Conservation (phyloP, 345 rosid genomes). For the Isatis tinctoria region DNA sequence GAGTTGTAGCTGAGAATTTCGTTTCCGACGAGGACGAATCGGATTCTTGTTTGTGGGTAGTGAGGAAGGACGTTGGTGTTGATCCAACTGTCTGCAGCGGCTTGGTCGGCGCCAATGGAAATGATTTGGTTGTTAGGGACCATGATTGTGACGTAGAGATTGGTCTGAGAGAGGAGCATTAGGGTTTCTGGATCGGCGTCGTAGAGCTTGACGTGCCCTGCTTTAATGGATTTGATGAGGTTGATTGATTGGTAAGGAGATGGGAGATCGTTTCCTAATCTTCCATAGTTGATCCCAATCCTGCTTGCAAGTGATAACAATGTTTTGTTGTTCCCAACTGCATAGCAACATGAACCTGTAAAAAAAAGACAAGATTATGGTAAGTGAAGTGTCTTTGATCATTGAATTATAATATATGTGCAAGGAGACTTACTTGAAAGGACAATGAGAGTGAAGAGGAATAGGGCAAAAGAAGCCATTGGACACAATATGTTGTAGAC, state of each 20-base stretch:
- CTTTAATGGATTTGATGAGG: constrained; percentile 43
- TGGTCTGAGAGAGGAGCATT: constrained; percentile 43
- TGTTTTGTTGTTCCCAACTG: constrained; percentile 5
- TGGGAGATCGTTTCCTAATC: constrained; percentile 47
- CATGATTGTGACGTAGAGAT: constrained; percentile 58
- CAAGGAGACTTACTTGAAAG: constrained; percentile 27
- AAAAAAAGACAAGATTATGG: background rate
- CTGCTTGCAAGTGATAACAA: constrained; percentile 13
- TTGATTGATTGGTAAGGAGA: constrained; percentile 47
- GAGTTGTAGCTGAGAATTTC: constrained; percentile 60
- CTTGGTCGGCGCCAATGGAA: constrained; percentile 39
- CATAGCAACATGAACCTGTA: constrained; percentile 21
- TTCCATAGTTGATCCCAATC: constrained; percentile 34
- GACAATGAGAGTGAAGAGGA: constrained; percentile 22
- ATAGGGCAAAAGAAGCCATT: constrained; percentile 23
- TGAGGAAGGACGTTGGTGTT: constrained; percentile 42
- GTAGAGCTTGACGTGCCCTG: constrained; percentile 55
- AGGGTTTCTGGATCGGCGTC: constrained; percentile 55
- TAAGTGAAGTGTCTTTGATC: background rate
- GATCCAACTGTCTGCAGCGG: constrained; percentile 47
- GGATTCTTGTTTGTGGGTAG: constrained; percentile 52
- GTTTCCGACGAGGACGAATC: constrained; percentile 62
- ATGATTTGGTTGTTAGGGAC: constrained; percentile 56
- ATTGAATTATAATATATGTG: background rate
- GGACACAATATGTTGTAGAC: background rate